phyloP scores from a whole-genome alignment of 202 grass and related monocot genomes.

The Bolboschoenoplectus hybrid region DNA sequence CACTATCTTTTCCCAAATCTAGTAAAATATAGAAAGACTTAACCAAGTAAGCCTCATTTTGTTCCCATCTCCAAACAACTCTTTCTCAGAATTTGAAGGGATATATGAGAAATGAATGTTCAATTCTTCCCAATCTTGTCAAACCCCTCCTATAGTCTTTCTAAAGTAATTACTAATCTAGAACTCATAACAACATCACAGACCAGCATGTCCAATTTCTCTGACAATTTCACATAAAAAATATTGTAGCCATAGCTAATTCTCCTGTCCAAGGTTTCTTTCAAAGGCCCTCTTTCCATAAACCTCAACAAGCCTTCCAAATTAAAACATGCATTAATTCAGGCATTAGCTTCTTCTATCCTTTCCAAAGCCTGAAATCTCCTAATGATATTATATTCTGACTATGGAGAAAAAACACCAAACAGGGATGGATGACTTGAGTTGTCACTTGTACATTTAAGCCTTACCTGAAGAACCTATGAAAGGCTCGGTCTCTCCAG shows the following conservation, averaged over 20 bases:
- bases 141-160: not conserved
- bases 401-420: not conserved
- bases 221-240: not conserved
- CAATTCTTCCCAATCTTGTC: not conserved
- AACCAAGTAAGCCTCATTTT: not conserved
- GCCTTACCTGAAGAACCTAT: constrained; percentile 60
- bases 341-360: not conserved
- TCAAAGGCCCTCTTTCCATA: not conserved
- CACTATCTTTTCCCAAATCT: not conserved
- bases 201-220: not conserved
- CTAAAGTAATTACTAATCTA: not conserved
- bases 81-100: not conserved
- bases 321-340: not conserved
- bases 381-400: too few relatives aligned
- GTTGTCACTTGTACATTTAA: constrained; percentile 29
- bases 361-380: not conserved
- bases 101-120: not conserved
- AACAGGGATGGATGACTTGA: not conserved
- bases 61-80: not conserved
- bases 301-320: not conserved
- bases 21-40: not conserved
- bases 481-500: constrained; percentile 64
- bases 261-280: not conserved
- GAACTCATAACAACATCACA: not conserved
- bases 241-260: not conserved